Evolutionary conservation across 139 green algal genomes (phyloP).

Genomic region (Monoraphidium neglectum): DNA sequence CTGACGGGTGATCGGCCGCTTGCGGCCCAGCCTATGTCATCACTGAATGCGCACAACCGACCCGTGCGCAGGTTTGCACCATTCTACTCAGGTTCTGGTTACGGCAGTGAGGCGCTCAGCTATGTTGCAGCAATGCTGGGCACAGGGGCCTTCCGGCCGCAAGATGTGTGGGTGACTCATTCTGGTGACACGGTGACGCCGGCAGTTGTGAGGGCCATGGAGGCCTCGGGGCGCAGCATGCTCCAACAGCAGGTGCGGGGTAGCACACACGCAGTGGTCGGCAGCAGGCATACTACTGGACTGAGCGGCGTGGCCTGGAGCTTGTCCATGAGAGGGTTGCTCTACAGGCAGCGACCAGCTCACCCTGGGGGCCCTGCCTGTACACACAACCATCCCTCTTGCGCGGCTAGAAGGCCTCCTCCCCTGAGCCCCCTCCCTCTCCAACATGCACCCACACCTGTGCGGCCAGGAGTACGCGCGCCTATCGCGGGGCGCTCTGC

Average conservation of each 20-base stretch:
- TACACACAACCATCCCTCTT: not conserved
- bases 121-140: constrained; percentile 9
- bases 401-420: not conserved
- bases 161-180: constrained; percentile 25
- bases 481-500: not conserved
- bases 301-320: too few relatives aligned
- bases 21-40: too few relatives aligned
- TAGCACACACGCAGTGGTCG: too few relatives aligned
- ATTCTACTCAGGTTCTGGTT: constrained; percentile 4
- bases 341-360: not conserved
- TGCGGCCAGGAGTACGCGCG: constrained; percentile 21
- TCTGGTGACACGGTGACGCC: constrained; percentile 6
- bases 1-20: too few relatives aligned
- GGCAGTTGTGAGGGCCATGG: not conserved
- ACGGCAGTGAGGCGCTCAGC: constrained; percentile 21
- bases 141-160: not conserved
- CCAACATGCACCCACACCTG: not conserved
- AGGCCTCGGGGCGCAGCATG: not conserved
- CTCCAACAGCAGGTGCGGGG: not conserved
- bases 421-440: not conserved
- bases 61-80: too few relatives aligned
- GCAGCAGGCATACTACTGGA: too few relatives aligned
- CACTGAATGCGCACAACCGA: too few relatives aligned
- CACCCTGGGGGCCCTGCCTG: not conserved
- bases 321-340: too few relatives aligned